Evolutionary conservation across 208 protist genomes (phyloP), one percentile per base, ranked within the genome.

Genomic region (Trypanosoma vivax): DNA sequence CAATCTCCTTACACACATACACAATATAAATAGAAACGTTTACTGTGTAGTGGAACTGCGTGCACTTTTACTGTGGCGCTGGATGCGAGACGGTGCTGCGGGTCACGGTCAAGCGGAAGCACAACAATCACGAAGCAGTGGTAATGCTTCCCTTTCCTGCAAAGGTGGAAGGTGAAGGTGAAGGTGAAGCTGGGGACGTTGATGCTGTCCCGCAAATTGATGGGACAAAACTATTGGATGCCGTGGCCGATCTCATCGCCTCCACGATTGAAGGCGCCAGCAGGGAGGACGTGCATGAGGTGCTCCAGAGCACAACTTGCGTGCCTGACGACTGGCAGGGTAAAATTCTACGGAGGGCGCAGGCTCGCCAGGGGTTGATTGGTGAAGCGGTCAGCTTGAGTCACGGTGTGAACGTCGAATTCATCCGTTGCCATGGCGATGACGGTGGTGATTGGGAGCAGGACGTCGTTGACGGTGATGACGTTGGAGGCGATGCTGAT

Each of bases 241-340:
- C 70, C n/a, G 46, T 88, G 21, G 80, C 80, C 3, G 37, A 28
- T 5, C 62, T 88, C 5, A 69, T 88, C 39, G 73, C 70, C 39
- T 71, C 65, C 14, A 88, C 76, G 11, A 74, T 84, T 27, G 73
- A 77, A 4, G 73, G 53, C 11, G 50, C 64, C 27, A 67, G 21
- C 16, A 24, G 35, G 13, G 42, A 29, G 6, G 80, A 84, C 13
- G 70, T 88, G 31, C 75, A 71, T 19, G 41, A 41, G 2, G 79
- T 60, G 0, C 60, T 87, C 4, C 43, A 45, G 25, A 21, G 25
- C n/a, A 7, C 46, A 0, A 29, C 19, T 14, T 46, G 41, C 1
- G 45, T 50, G 28, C 40, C 47, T 11, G 46, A 37, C 6, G 39
- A 60, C n/a, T 82, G 75, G 75, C 64, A 62, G 9, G 62, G 61